Base-by-base conservation (phyloP, 169 alveolate species). In the Cryptosporidium bovis region DNA sequence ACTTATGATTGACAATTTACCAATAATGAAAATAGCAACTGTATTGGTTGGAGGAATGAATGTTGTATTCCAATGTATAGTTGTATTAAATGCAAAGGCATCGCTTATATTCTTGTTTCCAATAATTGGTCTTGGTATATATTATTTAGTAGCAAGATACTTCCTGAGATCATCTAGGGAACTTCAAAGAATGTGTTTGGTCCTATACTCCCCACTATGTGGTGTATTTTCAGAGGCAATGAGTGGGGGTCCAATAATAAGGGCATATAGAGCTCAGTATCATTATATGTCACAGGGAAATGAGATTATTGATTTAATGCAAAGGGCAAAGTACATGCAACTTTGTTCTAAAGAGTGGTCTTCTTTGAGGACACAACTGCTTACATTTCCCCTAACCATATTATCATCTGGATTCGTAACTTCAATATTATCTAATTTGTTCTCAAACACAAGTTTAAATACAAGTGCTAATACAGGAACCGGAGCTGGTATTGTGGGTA, bases 131-230 rank as follows among this genome's bases (percentile, higher is more conserved):
- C n/a, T 65, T 5, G 83, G 82, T 1, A 51, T 90, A 53, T 90
- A 90, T 82, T 53, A 53, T 18, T 34, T 65, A 13, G 90, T 90
- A n/a, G 90, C 87, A n/a, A 90, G 91, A 8, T 83, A 83, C 82
- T 90, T 82, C 65, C 64, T 91, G 15, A 82, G 91, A 56, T 64
- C 93, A 4, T 82, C 90, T n/a, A 82, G 93, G n/a, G 91, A 84
- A 55, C 82, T 90, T 20, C 93, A 90, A 51, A 65, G 91, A 48
- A 77, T 77, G 87, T 77, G 87, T 46, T 53, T 77, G 27, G 87
- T 77, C 7, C 18, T 77, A 2, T 77, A 77, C 27, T 51, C 91
- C 77, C 66, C 84, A 66, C 29, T 90, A 27, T 89, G 64, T 60
- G 83, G 90, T 34, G 93, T 27, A 24, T 77, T 77, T 18, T 77